Conservation (phyloP, 768 basidiomycete species). For the Tricholoma sp. region DNA sequence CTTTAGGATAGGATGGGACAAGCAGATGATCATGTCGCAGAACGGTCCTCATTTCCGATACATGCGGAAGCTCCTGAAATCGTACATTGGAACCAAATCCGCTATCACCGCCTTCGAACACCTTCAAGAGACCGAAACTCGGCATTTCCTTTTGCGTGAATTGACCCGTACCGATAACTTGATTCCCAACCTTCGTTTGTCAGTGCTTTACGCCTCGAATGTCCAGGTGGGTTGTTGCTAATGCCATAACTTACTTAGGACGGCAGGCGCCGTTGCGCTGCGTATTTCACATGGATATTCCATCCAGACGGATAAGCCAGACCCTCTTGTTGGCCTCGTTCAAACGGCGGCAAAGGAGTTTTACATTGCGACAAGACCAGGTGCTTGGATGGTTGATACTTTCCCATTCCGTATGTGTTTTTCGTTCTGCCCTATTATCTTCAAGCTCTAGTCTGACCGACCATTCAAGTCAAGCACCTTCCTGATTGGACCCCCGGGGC, state of each 20-base stretch:
- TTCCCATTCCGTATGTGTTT: constrained; percentile 27
- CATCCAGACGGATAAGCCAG: constrained; percentile 29
- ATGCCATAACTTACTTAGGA: constrained; percentile 15
- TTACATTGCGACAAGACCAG: constrained; percentile 17
- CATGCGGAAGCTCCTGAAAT: constrained; percentile 36
- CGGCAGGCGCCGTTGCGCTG: constrained; percentile 36
- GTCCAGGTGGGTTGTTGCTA: neutral
- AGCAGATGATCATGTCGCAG: constrained; percentile 22
- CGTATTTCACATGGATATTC: constrained; percentile 39
- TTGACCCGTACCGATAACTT: constrained; percentile 33
- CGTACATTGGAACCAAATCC: constrained; percentile 35
- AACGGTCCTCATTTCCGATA: constrained; percentile 35
- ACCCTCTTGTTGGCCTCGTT: constrained; percentile 36
- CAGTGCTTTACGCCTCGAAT: constrained; percentile 6
- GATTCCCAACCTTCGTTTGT: constrained; percentile 36
- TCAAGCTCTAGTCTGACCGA: constrained; percentile 1
- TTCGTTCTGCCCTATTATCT: neutral
- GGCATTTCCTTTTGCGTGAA: constrained; percentile 37
- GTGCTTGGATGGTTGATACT: constrained; percentile 33
- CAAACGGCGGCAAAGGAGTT: constrained; percentile 38
- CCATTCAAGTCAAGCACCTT: constrained; percentile 30
- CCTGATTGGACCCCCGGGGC: constrained; percentile 43
- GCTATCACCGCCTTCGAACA: constrained; percentile 28
- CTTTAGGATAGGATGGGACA: constrained; percentile 26
- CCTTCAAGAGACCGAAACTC: constrained; percentile 37